Base-by-base conservation (phyloP, 495 filamentous ascomycete species). In the Lentithecium fluviatile region DNA sequence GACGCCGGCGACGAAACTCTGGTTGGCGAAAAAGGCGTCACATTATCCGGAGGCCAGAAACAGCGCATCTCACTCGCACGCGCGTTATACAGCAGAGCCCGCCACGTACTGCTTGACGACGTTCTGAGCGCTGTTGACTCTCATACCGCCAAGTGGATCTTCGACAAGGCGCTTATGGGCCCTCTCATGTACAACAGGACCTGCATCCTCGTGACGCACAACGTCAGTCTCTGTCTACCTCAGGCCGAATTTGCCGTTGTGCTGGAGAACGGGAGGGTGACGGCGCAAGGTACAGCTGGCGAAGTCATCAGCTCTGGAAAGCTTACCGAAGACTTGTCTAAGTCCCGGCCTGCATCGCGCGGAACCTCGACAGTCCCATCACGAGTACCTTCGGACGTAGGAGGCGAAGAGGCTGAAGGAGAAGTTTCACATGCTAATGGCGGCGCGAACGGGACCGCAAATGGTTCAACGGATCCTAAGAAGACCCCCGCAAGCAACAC, bases 101-200 rank as follows among this genome's bases (percentile, higher is more conserved):
- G 85, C 45, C 93, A 99, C 72, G 72, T 99, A 12, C 81, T 99
- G 5, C 77, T 99, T 29, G 94, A 99, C 70, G 94, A 99, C 73
- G 96, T 95, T 64, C 80, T 99, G 48, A 97, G 92, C 69, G 94
- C 94, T 17, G 94, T 99, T n/a, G 94, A 99, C 74, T 96, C 95
- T 7, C 94, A 99, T 68, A 97, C 94, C 0, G 93, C 91, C 10
- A 96, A 96, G 75, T 97, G 96, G 84, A 97, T 99, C 64, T 97
- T 97, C 75, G 88, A 86, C 63, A 85, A 96, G 67, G 92, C 91
- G 53, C 85, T 99, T 61, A 86, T 87, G 62, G 94, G 94, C 6
- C 89, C 91, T 2, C 73, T 99, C 58, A 97, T 99, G 94, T 71
- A 83, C 46, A 79, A 82, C 60, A 83, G 94, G 38, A 97, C 94